These are phyloP conservation scores for Seiridium unicorne DNA, from an alignment of 2,329 filamentous ascomycete genomes.

Conservation along the genomic window DNA sequence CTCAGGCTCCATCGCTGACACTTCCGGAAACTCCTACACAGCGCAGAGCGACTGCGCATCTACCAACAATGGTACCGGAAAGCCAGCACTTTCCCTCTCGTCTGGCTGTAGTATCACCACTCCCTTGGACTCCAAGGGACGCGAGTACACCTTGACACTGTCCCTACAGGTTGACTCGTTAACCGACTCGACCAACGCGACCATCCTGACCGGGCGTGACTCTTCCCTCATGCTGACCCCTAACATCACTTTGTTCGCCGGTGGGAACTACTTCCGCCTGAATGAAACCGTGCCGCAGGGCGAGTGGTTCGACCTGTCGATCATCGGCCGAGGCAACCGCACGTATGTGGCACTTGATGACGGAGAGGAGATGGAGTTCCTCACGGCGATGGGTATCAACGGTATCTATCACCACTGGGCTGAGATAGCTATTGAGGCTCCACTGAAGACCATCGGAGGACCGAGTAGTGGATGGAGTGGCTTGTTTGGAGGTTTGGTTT, in stretches of 20 bases:
- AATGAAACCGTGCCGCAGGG: slow-evolving; percentile 29
- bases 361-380: slow-evolving; percentile 34
- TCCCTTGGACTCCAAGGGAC: slow-evolving; percentile 51
- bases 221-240: slow-evolving; percentile 41
- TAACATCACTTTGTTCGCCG: slow-evolving; percentile 32
- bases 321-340: slow-evolving; percentile 28
- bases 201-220: slow-evolving; percentile 39
- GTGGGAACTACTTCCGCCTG: slow-evolving; percentile 32
- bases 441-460: slow-evolving; percentile 36
- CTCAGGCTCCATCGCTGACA: slow-evolving; percentile 26
- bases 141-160: slow-evolving; percentile 54
- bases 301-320: slow-evolving; percentile 25
- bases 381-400: slow-evolving; percentile 40
- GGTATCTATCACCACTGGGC: slow-evolving; percentile 38
- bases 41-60: slow-evolving; percentile 35
- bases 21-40: slow-evolving; percentile 38
- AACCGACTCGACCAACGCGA: slow-evolving; percentile 29
- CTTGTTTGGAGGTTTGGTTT: neutral
- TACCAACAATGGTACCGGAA: slow-evolving; percentile 11
- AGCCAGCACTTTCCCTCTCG: slow-evolving; percentile 26
- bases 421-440: slow-evolving; percentile 43
- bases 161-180: slow-evolving; percentile 32
- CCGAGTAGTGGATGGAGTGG: slow-evolving; percentile 23
- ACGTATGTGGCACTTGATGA: slow-evolving; percentile 24
- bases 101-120: slow-evolving; percentile 41